These are phyloP conservation scores for Pterulicium gracile DNA, from an alignment of 1,284 basidiomycete species.

Conservation along the genomic window DNA sequence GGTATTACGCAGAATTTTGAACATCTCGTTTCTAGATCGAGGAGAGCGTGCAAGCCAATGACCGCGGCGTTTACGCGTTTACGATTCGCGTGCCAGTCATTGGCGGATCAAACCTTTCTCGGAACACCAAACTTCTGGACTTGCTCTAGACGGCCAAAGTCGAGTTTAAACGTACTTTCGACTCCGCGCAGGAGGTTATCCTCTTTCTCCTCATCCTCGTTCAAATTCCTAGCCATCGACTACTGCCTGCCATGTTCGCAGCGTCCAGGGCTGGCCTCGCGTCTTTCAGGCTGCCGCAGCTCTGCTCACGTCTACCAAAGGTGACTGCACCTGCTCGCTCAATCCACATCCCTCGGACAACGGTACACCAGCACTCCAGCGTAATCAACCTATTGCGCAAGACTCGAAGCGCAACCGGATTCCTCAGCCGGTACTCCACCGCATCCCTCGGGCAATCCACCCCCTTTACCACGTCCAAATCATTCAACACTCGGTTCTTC, in stretches of 20 bases:
- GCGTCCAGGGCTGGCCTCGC: neutral
- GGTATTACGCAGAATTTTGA: no score
- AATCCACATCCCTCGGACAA: neutral
- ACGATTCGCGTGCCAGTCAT: no score
- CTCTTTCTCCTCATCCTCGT: no score
- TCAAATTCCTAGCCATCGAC: no score
- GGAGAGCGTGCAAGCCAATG: no score
- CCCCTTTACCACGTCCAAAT: neutral
- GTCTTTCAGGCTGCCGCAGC: neutral
- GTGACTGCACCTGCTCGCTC: neutral
- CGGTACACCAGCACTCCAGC: neutral
- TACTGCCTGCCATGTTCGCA: neutral
- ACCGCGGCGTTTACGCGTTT: no score
- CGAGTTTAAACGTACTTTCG: no score
- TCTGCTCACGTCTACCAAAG: neutral
- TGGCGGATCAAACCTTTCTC: no score
- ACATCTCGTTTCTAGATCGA: no score
- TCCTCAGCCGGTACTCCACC: neutral
- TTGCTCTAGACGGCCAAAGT: no score
- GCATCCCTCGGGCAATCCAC: neutral
- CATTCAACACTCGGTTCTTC: slow-evolving; percentile 5
- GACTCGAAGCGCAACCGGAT: neutral
- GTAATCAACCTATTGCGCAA: neutral
- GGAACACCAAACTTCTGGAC: no score
- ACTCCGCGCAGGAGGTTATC: no score